Conservation (phyloP, 2,329 filamentous ascomycete species). For the Aspergillus viridinutans region DNA sequence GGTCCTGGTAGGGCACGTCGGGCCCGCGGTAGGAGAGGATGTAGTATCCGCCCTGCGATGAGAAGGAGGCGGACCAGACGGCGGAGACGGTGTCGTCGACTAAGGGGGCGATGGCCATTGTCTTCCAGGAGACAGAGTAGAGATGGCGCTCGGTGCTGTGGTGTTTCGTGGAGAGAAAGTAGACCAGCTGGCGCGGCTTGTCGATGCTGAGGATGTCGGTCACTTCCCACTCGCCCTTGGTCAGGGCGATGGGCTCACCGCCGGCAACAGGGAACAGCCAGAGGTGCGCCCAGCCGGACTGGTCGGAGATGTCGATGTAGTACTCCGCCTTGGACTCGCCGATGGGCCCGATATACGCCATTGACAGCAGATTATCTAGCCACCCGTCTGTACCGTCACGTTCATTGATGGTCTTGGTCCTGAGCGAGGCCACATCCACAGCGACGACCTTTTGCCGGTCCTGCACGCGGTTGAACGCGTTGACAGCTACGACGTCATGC, state of each 20-base stretch:
- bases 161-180: conserved; percentile 61
- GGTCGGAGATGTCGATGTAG: conserved; percentile 65
- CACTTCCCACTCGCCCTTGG: conserved; percentile 64
- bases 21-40: conserved; percentile 63
- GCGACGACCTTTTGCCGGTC: conserved; percentile 60
- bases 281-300: conserved; percentile 62
- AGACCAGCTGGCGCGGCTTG: conserved; percentile 51
- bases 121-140: conserved; percentile 59
- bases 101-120: conserved; percentile 52
- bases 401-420: conserved; percentile 50
- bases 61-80: conserved; percentile 63
- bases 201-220: conserved; percentile 58
- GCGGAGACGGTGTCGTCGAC: conserved; percentile 58
- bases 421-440: conserved; percentile 50
- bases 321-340: conserved; percentile 40
- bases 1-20: conserved; percentile 65
- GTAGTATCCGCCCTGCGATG: conserved; percentile 59
- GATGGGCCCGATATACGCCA: conserved; percentile 43
- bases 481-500: conserved; percentile 60
- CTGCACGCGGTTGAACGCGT: conserved; percentile 66
- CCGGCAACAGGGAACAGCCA: conserved; percentile 60
- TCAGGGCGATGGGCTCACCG: conserved; percentile 55
- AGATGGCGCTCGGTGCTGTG: conserved; percentile 65
- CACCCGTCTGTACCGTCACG: conserved; percentile 58
- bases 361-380: conserved; percentile 52